These are phyloP conservation scores for Populus tomentosa DNA, from an alignment of 441 rosid genomes.

Conservation along the genomic window DNA sequence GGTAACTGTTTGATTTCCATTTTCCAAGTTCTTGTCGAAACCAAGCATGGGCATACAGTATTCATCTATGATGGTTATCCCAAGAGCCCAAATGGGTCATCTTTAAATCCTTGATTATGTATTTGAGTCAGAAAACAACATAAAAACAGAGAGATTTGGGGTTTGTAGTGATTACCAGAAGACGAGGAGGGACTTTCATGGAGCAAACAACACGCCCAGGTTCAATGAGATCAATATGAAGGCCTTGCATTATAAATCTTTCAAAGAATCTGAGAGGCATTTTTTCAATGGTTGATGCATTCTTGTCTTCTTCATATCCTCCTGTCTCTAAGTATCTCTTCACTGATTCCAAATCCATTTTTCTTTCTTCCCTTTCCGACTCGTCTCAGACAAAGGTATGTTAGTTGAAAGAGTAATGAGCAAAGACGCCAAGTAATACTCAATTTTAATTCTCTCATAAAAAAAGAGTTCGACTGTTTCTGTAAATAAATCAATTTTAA, in stretches of 20 bases:
- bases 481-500: no score
- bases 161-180: constrained; percentile 40
- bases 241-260: constrained; percentile 54
- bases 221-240: constrained; percentile 52
- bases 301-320: constrained; percentile 46
- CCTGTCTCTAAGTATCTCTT: constrained; percentile 12
- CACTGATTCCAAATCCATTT: neutral
- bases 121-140: neutral
- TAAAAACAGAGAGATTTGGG: neutral
- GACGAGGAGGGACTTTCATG: constrained; percentile 72
- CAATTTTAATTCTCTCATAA: no score
- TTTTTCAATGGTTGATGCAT: constrained; percentile 27
- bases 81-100: neutral
- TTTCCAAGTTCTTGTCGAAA: no score
- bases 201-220: constrained; percentile 76
- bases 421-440: neutral
- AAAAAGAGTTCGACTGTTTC: no score
- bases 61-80: neutral
- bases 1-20: neutral
- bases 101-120: neutral
- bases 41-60: neutral
- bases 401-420: neutral
- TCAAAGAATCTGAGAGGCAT: constrained; percentile 58
- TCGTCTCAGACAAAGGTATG: neutral
- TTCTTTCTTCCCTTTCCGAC: neutral